Percentiles rank a stretch among this genome's conserved stretches.
phyloP scores from a whole-genome alignment of 495 filamentous ascomycete genomes.

The Bacidia gigantensis region DNA sequence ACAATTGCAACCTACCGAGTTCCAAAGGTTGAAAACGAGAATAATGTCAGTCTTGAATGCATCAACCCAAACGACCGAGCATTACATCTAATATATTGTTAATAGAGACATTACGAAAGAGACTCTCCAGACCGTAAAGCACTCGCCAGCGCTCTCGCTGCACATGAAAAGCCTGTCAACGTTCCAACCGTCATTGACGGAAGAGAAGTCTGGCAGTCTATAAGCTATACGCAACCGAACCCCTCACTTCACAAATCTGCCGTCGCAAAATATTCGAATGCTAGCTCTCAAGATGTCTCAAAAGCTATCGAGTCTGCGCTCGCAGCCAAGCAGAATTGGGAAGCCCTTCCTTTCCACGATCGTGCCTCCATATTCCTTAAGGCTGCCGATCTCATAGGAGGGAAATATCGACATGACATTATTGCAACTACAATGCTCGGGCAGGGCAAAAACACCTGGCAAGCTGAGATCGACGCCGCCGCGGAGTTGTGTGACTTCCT shows the following conservation, averaged over 20 bases:
- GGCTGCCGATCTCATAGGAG: slow-evolving; percentile 75
- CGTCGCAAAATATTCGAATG: slow-evolving; percentile 65
- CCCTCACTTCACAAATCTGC: slow-evolving; percentile 55
- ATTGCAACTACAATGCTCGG: slow-evolving; percentile 92
- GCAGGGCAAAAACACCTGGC: slow-evolving; percentile 95
- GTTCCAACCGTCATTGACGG: slow-evolving; percentile 71
- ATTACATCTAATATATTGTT: neutral
- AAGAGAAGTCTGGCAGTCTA: slow-evolving; percentile 43
- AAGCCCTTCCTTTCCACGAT: slow-evolving; percentile 70
- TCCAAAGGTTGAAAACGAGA: slow-evolving; percentile 79
- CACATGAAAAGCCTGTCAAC: slow-evolving; percentile 44
- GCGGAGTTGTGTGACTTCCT: slow-evolving; percentile 87
- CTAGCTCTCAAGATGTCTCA: slow-evolving; percentile 51
- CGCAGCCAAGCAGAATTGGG: slow-evolving; percentile 69
- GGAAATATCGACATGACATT: slow-evolving; percentile 84
- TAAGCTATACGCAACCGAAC: slow-evolving; percentile 42
- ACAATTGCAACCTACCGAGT: slow-evolving; percentile 72
- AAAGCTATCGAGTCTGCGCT: slow-evolving; percentile 69
- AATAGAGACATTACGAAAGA: slow-evolving; percentile 74
- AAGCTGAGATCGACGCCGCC: slow-evolving; percentile 90
- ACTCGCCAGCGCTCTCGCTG: slow-evolving; percentile 54
- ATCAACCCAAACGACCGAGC: neutral
- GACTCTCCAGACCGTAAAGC: slow-evolving; percentile 62
- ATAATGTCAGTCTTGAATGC: slow-evolving; percentile 52
- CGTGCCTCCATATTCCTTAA: slow-evolving; percentile 86